phyloP scores from a whole-genome alignment of 169 alveolate genomes.

The Plasmodium malariae region DNA sequence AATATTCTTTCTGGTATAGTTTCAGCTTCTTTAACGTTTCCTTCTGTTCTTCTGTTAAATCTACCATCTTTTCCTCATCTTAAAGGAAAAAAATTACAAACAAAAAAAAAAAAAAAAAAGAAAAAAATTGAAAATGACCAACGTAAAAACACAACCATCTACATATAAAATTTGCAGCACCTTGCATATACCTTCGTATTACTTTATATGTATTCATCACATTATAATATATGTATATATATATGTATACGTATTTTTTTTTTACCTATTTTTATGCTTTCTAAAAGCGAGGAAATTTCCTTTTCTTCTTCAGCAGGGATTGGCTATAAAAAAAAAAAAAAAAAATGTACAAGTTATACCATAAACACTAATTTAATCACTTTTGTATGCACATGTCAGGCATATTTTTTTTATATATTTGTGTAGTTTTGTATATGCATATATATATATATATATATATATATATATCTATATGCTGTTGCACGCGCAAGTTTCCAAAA shows the following conservation, averaged over 20 bases:
- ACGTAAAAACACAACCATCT: background rate
- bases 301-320: conserved; percentile 74
- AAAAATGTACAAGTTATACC: background rate
- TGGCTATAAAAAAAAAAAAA: conserved; percentile 39
- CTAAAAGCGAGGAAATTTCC: conserved; percentile 70
- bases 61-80: conserved; percentile 77
- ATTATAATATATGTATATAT: background rate
- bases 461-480: no score
- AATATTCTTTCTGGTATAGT: conserved; percentile 81
- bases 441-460: no score
- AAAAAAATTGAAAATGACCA: background rate
- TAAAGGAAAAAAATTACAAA: background rate
- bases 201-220: background rate
- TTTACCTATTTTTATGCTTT: conserved; percentile 75
- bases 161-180: background rate
- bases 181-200: no score
- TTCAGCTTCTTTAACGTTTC: conserved; percentile 82
- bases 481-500: no score
- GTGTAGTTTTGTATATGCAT: background rate
- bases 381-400: background rate
- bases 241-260: background rate
- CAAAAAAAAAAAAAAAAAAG: conserved; percentile 7
- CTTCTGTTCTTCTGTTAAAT: conserved; percentile 84
- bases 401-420: background rate
- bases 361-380: no score